Evolutionary conservation across 2,329 filamentous ascomycete genomes (phyloP).

Genomic region (Claviceps sorghi): DNA sequence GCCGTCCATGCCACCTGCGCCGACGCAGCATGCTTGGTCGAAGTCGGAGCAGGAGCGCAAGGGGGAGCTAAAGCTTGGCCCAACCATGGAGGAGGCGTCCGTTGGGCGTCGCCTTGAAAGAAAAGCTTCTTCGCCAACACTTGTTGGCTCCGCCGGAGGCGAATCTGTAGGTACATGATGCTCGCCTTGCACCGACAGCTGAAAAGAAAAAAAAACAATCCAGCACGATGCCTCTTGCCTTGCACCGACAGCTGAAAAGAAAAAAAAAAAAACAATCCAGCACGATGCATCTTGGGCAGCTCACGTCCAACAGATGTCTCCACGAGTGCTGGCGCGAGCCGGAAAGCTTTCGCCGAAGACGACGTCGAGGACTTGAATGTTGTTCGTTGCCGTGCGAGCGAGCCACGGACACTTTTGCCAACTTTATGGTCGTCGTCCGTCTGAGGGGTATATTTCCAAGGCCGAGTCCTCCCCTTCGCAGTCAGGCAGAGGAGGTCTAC

Average conservation of each 20-base stretch:
- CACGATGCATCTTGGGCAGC: conserved; percentile 1
- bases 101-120: neutral
- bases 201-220: conserved; percentile 16
- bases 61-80: too few relatives aligned
- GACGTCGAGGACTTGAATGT: conserved; percentile 24
- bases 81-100: too few relatives aligned
- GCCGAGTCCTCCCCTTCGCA: too few relatives aligned
- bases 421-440: too few relatives aligned
- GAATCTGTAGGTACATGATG: neutral
- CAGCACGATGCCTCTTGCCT: conserved; percentile 11
- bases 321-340: conserved; percentile 15
- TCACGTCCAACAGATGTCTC: neutral
- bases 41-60: neutral
- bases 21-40: neutral
- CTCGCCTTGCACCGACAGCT: neutral
- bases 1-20: neutral
- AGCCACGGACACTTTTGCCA: neutral
- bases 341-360: conserved; percentile 11
- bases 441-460: too few relatives aligned
- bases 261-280: conserved; percentile 21
- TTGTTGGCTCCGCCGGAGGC: neutral
- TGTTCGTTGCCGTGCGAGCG: conserved; percentile 14
- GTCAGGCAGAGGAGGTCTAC: too few relatives aligned
- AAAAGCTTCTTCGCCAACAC: neutral
- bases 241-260: neutral